Evolutionary conservation across 306 rosid species (phyloP).

Genomic region (Vicia faba): DNA sequence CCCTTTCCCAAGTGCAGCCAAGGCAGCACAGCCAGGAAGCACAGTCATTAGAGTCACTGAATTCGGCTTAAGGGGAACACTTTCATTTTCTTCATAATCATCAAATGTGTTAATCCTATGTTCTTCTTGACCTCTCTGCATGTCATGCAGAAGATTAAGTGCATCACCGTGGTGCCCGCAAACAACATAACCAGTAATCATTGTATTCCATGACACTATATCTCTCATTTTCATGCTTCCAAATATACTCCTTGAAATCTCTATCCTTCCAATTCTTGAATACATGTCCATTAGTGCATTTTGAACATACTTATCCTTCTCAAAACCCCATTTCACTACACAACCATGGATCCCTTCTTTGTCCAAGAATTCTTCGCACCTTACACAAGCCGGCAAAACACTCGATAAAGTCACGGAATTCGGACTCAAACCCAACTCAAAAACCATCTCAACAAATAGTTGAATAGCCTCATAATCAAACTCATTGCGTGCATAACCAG

Average conservation of each 20-base stretch:
- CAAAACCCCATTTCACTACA: slow-evolving; percentile 60
- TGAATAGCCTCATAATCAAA: slow-evolving; percentile 59
- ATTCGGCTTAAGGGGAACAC: slow-evolving; percentile 59
- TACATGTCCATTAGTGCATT: slow-evolving; percentile 90
- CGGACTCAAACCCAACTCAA: slow-evolving; percentile 45
- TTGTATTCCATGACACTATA: slow-evolving; percentile 84
- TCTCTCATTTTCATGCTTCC: slow-evolving; percentile 53
- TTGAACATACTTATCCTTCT: slow-evolving; percentile 65
- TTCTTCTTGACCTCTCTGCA: slow-evolving; percentile 52
- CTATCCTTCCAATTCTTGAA: slow-evolving; percentile 64
- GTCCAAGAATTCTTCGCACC: slow-evolving; percentile 46
- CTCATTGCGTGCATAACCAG: slow-evolving; percentile 73
- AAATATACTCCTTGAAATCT: slow-evolving; percentile 59
- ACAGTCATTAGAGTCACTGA: slow-evolving; percentile 80
- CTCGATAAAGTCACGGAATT: slow-evolving; percentile 74
- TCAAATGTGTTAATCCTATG: background rate
- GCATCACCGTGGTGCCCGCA: slow-evolving; percentile 65
- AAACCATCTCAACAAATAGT: slow-evolving; percentile 65
- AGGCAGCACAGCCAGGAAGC: slow-evolving; percentile 80
- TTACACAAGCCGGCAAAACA: slow-evolving; percentile 70
- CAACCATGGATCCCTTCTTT: slow-evolving; percentile 72
- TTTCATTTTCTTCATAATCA: slow-evolving; percentile 42
- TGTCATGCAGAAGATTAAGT: slow-evolving; percentile 58
- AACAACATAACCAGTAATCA: slow-evolving; percentile 74
- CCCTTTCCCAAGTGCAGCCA: slow-evolving; percentile 74